These are phyloP conservation scores for Amborella trichopoda DNA, from an alignment of 164 flowering plant genomes.

Conservation along the genomic window DNA sequence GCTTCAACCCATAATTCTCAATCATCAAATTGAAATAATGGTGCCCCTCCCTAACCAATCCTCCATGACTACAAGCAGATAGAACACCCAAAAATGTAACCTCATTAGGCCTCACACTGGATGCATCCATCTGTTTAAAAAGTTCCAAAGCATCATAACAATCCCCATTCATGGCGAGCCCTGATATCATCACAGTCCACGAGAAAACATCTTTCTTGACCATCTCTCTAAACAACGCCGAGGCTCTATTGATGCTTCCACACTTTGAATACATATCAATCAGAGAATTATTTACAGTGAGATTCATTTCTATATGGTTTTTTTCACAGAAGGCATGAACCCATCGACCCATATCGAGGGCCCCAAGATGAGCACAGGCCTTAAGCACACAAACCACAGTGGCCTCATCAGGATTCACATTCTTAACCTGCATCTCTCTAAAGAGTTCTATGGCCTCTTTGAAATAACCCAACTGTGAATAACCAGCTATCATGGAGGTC, in stretches of 20 bases:
- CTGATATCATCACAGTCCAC: slow-evolving; percentile 26
- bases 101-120: slow-evolving; percentile 29
- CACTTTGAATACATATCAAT: not conserved
- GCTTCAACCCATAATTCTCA: slow-evolving; percentile 25
- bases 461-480: slow-evolving; percentile 14
- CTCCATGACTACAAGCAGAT: too few relatives aligned
- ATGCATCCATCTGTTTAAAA: slow-evolving; percentile 11
- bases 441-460: slow-evolving; percentile 13
- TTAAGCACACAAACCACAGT: slow-evolving; percentile 14
- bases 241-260: slow-evolving; percentile 2
- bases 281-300: too few relatives aligned
- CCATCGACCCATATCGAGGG: slow-evolving; percentile 14
- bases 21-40: slow-evolving; percentile 16
- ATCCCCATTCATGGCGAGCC: slow-evolving; percentile 30
- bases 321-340: too few relatives aligned
- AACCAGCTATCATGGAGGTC: slow-evolving; percentile 17
- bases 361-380: slow-evolving; percentile 19
- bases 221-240: slow-evolving; percentile 13
- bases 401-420: slow-evolving; percentile 10
- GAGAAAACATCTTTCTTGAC: slow-evolving; percentile 17
- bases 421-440: slow-evolving; percentile 6
- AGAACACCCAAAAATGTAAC: slow-evolving; percentile 15
- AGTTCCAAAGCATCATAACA: slow-evolving; percentile 13
- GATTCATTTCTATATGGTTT: too few relatives aligned
- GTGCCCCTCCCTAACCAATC: too few relatives aligned